Conservation (phyloP, 176 grass and related monocot genomes). For the Pharus latifolius region DNA sequence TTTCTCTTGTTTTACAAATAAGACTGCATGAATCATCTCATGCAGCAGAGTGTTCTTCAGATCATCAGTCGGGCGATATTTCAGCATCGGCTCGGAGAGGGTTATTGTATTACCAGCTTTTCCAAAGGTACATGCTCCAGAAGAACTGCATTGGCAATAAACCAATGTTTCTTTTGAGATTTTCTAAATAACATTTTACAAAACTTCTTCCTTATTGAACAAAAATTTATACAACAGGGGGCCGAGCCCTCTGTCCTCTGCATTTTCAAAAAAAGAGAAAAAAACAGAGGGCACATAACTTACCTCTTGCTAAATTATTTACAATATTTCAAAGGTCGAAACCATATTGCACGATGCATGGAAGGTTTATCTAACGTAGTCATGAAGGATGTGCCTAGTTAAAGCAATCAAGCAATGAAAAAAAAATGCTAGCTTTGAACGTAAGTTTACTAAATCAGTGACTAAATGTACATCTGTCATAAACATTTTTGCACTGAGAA, state of each 20-base stretch:
- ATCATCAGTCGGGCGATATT: constrained; percentile 25
- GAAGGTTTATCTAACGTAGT: too few species aligned
- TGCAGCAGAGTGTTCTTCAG: constrained; percentile 65
- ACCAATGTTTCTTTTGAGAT: not conserved
- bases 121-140: constrained; percentile 36
- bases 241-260: too few species aligned
- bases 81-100: constrained; percentile 40
- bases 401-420: not conserved
- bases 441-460: not conserved
- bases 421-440: not conserved
- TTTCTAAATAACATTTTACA: not conserved
- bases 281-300: not conserved
- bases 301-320: not conserved
- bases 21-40: constrained; percentile 89
- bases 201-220: not conserved
- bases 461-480: not conserved
- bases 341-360: not conserved
- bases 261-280: too few species aligned
- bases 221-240: not conserved
- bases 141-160: constrained; percentile 29
- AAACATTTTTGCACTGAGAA: not conserved
- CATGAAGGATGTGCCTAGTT: not conserved
- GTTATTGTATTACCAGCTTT: constrained; percentile 42
- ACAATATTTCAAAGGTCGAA: not conserved
- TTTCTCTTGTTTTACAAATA: constrained; percentile 27